Evolutionary conservation across 495 filamentous ascomycete species (phyloP), one percentile per base, ranked within the genome.

Genomic region (Aspergillus indologenus): DNA sequence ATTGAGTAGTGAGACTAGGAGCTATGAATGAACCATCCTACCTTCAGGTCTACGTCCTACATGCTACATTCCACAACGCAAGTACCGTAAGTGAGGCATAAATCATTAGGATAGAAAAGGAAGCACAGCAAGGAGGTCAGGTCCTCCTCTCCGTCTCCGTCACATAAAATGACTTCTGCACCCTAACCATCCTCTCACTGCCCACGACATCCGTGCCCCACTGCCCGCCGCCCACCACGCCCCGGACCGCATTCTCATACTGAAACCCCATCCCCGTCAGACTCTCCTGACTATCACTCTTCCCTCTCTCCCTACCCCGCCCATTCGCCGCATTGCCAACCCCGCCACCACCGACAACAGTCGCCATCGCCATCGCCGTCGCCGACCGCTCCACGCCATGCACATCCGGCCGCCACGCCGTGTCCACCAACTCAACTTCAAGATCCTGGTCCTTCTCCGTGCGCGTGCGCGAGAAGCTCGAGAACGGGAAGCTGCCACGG

Each of bases 181-280:
- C 19, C 45, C 45, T 3, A 15, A 54, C 29, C 9, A 43, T 43
- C 84, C 90, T n/a, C 23, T 14, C 45, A 21, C 12, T 48, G 18
- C 45, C 26, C 4, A 29, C 26, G 26, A 29, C 26, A 29, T 29
- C 26, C 3, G 3, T 3, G 4, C 26, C 26, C 26, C 26, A 29
- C 26, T 29, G 4, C 4, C 26, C 26, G 9, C 26, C 26, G 9
- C 19, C 45, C 45, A 23, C 11, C 22, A 11, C 15, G 18, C n/a
- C 15, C n/a, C n/a, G n/a, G n/a, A n/a, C n/a, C n/a, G n/a, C n/a
- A n/a, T n/a, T n/a, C n/a, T n/a, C n/a, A n/a, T n/a, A n/a, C n/a
- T n/a, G n/a, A n/a, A n/a, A n/a, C 44, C 18, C 12, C 14, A 22
- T 29, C 26, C 26, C 26, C 18, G 45, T 48, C 45, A 22, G 12